phyloP scores from a whole-genome alignment of 495 filamentous ascomycete genomes.

The Sphaerosporella brunnea region DNA sequence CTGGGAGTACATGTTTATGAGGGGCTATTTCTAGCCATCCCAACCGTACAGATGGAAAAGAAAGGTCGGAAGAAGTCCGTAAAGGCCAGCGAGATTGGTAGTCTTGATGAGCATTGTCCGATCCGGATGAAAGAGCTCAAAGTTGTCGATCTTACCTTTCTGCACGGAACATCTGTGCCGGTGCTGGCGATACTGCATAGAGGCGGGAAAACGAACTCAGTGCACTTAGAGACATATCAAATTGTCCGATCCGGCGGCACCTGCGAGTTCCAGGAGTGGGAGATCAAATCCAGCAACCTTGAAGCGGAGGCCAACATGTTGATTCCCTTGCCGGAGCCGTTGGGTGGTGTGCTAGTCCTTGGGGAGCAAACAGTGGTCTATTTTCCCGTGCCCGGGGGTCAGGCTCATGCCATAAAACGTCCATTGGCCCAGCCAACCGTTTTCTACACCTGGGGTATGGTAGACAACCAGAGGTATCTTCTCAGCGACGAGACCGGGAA shows the following conservation, averaged over 20 bases:
- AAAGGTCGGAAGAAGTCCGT: conserved; percentile 33
- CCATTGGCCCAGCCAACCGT: conserved; percentile 53
- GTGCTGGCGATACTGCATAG: conserved; percentile 73
- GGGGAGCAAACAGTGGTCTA: conserved; percentile 75
- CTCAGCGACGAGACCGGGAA: conserved; percentile 79
- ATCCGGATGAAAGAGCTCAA: conserved; percentile 72
- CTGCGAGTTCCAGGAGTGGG: conserved; percentile 32
- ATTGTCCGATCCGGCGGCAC: conserved; percentile 18
- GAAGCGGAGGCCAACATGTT: conserved; percentile 62
- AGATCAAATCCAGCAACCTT: conserved; percentile 39
- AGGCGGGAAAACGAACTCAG: conserved; percentile 44
- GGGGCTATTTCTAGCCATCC: conserved; percentile 62
- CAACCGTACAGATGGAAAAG: conserved; percentile 36
- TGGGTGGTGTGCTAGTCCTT: conserved; percentile 61
- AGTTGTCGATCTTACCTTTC: conserved; percentile 62
- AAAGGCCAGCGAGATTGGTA: conserved; percentile 24
- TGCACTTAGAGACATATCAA: conserved; percentile 43
- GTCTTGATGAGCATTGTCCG: conserved; percentile 49
- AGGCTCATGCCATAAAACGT: conserved; percentile 35
- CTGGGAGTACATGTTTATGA: conserved; percentile 80
- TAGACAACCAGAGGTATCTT: conserved; percentile 63
- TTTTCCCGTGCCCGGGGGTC: conserved; percentile 38
- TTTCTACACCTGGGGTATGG: conserved; percentile 74
- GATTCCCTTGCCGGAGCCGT: conserved; percentile 54
- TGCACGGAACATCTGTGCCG: conserved; percentile 57